Percentiles rank a stretch among this genome's conserved stretches.
Conservation (phyloP, 192 early-diverging fungal species). For the Coemansia sp. region DNA sequence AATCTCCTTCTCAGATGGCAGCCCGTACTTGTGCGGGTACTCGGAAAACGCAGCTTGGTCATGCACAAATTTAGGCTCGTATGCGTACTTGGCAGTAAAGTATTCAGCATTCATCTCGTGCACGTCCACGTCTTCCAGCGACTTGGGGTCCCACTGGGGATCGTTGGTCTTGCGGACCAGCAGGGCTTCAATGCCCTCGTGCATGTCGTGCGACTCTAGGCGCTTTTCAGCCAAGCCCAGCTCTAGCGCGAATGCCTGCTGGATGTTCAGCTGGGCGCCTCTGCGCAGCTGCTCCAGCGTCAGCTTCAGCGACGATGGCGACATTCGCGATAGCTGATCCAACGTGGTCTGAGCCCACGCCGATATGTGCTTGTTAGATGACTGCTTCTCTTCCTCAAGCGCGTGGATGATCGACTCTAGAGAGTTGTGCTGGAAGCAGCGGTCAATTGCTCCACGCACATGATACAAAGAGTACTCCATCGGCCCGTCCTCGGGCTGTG, state of each 20-base stretch:
- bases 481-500: conserved; percentile 44
- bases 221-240: conserved; percentile 76
- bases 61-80: conserved; percentile 39
- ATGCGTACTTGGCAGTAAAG: conserved; percentile 46
- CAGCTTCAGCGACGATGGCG: conserved; percentile 87
- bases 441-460: conserved; percentile 71
- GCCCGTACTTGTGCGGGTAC: conserved; percentile 63
- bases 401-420: conserved; percentile 82
- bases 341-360: conserved; percentile 71
- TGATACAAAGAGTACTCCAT: conserved; percentile 41
- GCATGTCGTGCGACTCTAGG: conserved; percentile 75
- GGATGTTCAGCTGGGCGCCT: conserved; percentile 66
- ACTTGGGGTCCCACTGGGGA: conserved; percentile 72
- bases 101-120: conserved; percentile 55
- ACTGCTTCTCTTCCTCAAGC: conserved; percentile 66
- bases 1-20: conserved; percentile 70
- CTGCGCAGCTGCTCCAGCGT: conserved; percentile 79
- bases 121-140: conserved; percentile 55
- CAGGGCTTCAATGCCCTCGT: conserved; percentile 80
- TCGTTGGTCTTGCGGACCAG: conserved; percentile 66
- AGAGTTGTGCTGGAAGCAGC: conserved; percentile 79
- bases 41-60: conserved; percentile 41
- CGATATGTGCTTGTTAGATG: not conserved
- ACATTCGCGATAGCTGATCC: conserved; percentile 61
- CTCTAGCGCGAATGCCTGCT: conserved; percentile 84